Conservation (phyloP, 192 early-diverging fungal genomes). For the Coemansia sp. region DNA sequence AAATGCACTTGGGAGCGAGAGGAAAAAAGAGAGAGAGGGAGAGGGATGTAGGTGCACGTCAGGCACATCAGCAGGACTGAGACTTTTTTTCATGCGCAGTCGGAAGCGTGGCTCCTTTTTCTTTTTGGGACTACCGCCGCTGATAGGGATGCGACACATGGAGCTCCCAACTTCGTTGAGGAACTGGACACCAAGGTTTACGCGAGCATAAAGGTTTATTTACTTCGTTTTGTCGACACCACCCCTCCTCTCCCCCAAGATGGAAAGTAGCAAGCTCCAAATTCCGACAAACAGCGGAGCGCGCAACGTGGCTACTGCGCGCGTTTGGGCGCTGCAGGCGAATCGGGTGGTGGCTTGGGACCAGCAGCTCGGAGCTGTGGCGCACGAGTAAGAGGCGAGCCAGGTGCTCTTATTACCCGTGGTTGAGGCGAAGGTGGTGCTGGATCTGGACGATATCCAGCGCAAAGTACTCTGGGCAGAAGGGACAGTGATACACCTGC, state of each 20-base stretch:
- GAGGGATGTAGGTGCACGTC: not conserved
- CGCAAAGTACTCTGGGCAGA: slow-evolving; percentile 47
- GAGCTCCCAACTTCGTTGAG: not conserved
- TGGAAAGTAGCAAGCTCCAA: not conserved
- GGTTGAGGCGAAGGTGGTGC: slow-evolving; percentile 51
- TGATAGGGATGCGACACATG: not conserved
- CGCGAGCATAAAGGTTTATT: not conserved
- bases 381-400: not conserved
- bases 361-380: slow-evolving; percentile 4
- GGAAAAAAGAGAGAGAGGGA: not conserved
- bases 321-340: not conserved
- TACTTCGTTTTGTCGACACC: not conserved
- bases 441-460: slow-evolving; percentile 47
- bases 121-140: not conserved
- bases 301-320: not conserved
- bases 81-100: slow-evolving; percentile 1
- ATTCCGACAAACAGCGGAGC: not conserved
- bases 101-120: not conserved
- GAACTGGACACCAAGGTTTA: not conserved
- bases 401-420: not conserved
- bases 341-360: not conserved
- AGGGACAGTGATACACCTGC: slow-evolving; percentile 40
- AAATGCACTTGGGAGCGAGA: not conserved
- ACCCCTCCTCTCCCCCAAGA: not conserved
- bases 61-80: not conserved